Evolutionary conservation across 1,139 yeast species (phyloP).

Genomic region (Pneumocystis jirovecii): DNA sequence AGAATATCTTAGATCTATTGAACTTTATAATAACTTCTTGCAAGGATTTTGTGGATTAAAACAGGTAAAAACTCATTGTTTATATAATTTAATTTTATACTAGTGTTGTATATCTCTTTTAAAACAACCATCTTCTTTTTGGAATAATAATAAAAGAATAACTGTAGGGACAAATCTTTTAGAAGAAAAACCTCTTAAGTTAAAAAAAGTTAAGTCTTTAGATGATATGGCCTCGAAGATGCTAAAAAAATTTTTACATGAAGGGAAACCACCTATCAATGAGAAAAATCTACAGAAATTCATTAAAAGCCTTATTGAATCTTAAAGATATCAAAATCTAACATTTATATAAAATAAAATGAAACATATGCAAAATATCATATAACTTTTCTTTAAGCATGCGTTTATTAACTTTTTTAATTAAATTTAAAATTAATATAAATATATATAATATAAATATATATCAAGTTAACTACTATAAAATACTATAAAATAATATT

Average conservation of each 20-base stretch:
- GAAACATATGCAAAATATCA: background rate
- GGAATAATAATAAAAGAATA: background rate
- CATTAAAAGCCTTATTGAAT: background rate
- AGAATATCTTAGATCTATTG: conserved; percentile 56
- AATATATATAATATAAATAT: background rate
- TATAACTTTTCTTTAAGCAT: background rate
- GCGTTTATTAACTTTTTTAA: background rate
- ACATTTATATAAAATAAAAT: background rate
- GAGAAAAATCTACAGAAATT: background rate
- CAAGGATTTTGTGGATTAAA: conserved; percentile 58
- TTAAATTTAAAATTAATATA: background rate
- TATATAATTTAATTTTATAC: background rate
- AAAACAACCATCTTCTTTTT: background rate
- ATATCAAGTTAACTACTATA: background rate
- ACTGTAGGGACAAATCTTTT: background rate
- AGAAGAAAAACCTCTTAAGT: background rate
- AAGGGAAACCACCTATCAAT: background rate
- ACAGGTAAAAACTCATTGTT: background rate
- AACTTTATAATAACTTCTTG: conserved; percentile 49
- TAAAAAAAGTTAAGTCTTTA: background rate
- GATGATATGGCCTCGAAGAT: background rate
- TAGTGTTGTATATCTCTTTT: background rate
- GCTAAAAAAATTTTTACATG: background rate
- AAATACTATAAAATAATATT: background rate
- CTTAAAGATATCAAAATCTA: background rate